A percentile compares a stretch with the other conserved stretches of the same genome.
Conservation (phyloP, 2,329 filamentous ascomycete genomes). For the Colletotrichum higginsianum region DNA sequence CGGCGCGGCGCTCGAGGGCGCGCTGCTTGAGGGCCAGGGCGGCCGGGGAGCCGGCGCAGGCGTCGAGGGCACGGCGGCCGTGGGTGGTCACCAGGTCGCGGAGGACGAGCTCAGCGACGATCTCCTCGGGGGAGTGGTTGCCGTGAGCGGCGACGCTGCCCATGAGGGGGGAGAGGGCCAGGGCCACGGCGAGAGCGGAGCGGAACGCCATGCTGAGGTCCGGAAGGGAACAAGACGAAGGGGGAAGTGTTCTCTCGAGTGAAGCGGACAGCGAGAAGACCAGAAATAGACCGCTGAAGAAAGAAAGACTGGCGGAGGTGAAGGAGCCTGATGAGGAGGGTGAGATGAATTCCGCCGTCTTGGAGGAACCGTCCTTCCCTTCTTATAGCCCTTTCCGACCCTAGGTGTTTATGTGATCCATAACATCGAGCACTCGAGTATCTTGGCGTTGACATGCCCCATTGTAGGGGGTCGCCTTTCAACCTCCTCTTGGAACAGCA, state of each 20-base stretch:
- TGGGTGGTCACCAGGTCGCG: slow-evolving; percentile 50
- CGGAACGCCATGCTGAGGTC: slow-evolving; percentile 31
- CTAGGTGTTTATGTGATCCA: slow-evolving; percentile 26
- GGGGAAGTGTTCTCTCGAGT: not conserved
- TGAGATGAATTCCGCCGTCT: not conserved
- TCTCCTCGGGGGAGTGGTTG: slow-evolving; percentile 49
- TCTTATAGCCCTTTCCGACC: slow-evolving; percentile 20
- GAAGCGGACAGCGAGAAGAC: not conserved
- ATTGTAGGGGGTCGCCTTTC: not conserved
- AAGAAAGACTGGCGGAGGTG: slow-evolving; percentile 13
- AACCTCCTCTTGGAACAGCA: not conserved
- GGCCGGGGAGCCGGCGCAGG: slow-evolving; percentile 56
- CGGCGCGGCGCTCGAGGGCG: slow-evolving; percentile 57
- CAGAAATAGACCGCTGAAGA: not conserved
- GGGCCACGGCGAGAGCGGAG: slow-evolving; percentile 27
- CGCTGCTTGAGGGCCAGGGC: slow-evolving; percentile 56
- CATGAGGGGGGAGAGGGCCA: slow-evolving; percentile 43
- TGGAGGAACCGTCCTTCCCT: not conserved
- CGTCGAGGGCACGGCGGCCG: slow-evolving; percentile 55
- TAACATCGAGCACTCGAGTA: not conserved
- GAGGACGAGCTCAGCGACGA: slow-evolving; percentile 52
- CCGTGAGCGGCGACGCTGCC: slow-evolving; percentile 50
- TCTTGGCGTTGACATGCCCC: slow-evolving; percentile 24
- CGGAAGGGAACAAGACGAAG: not conserved
- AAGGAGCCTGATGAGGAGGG: slow-evolving; percentile 24